phyloP scores from a whole-genome alignment of 768 basidiomycete genomes.

The Amylocystis lapponica region DNA sequence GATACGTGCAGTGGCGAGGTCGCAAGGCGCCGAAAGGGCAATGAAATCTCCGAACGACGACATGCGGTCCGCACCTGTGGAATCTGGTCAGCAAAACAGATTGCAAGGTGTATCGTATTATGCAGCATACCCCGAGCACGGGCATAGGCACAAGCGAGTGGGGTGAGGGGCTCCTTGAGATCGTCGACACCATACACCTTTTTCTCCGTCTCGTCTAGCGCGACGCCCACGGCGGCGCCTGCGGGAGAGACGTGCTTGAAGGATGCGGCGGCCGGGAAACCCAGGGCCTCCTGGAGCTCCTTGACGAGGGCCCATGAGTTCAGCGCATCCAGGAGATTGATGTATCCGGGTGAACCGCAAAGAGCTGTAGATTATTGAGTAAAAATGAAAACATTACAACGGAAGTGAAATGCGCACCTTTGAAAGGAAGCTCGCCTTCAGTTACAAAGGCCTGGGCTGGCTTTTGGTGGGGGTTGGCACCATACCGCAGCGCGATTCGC shows the following conservation, averaged over 20 bases:
- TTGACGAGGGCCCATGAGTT: conserved; percentile 96
- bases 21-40: conserved; percentile 88
- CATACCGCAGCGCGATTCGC: conserved; percentile 84
- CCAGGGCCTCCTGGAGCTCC: conserved; percentile 83
- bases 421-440: conserved; percentile 88
- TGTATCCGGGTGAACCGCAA: conserved; percentile 94
- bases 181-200: conserved; percentile 97
- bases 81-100: conserved; percentile 3
- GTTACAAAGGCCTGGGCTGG: conserved; percentile 95
- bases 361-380: conserved; percentile 50
- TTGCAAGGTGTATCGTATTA: conserved; percentile 12
- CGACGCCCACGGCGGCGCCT: conserved; percentile 88
- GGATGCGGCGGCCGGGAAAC: conserved; percentile 92
- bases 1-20: conserved; percentile 90
- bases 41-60: conserved; percentile 99
- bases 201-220: conserved; percentile 78
- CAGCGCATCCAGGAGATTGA: conserved; percentile 95
- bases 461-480: conserved; percentile 98
- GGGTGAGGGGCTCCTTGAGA: conserved; percentile 82
- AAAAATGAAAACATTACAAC: not conserved
- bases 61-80: conserved; percentile 92
- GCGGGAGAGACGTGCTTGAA: conserved; percentile 99
- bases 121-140: conserved; percentile 72
- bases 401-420: conserved; percentile 45
- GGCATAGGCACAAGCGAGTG: conserved; percentile 90